phyloP scores from a whole-genome alignment of 1,284 basidiomycete species.

The Crucibulum parvulum region DNA sequence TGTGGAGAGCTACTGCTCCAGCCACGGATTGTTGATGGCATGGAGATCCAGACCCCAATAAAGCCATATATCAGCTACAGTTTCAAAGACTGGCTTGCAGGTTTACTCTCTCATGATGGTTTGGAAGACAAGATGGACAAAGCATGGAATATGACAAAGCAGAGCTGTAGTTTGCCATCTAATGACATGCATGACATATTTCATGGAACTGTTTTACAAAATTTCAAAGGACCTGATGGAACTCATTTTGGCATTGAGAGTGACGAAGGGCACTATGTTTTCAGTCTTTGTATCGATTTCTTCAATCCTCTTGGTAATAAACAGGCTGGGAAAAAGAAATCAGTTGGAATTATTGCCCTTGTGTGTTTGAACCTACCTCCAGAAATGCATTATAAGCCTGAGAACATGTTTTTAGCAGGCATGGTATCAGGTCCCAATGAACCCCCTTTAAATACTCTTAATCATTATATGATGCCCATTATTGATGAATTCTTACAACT shows the following conservation, averaged over 20 bases:
- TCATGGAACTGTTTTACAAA: constrained; percentile 20
- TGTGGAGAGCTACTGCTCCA: no score
- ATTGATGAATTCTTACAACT: constrained; percentile 30
- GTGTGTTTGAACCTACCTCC: constrained; percentile 32
- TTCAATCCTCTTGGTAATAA: constrained; percentile 36
- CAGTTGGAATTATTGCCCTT: constrained; percentile 26
- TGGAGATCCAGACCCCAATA: no score
- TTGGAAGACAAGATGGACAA: no score
- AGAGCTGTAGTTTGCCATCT: no score
- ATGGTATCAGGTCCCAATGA: constrained; percentile 28
- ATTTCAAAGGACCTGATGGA: constrained; percentile 12
- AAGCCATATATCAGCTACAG: no score
- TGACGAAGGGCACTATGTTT: constrained; percentile 34
- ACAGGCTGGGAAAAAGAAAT: constrained; percentile 28
- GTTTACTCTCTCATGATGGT: no score
- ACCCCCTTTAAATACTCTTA: constrained; percentile 25
- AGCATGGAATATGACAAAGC: no score
- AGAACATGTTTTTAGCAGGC: constrained; percentile 31
- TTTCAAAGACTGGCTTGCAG: no score
- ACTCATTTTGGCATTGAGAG: neutral
- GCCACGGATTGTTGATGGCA: no score
- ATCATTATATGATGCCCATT: constrained; percentile 32
- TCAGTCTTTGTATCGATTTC: constrained; percentile 44
- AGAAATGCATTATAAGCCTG: constrained; percentile 21
- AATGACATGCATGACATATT: no score